A percentile compares a stretch with the other conserved stretches of the same genome.
Conservation (phyloP, 148 eudicot genomes). For the Vaccinium vitisidaea region DNA sequence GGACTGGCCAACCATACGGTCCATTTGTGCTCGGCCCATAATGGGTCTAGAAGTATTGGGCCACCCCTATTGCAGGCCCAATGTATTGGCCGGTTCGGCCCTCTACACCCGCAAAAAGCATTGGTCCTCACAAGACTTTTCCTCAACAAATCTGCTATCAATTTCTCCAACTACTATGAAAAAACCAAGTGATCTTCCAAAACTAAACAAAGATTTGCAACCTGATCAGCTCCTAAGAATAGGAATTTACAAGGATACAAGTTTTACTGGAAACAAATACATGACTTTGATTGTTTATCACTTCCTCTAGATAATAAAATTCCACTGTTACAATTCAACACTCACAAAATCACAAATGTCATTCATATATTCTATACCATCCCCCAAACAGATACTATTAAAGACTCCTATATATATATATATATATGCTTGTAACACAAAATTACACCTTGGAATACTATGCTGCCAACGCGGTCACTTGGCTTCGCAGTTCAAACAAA, state of each 20-base stretch:
- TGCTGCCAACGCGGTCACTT: slow-evolving; percentile 18
- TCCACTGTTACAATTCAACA: slow-evolving; percentile 6
- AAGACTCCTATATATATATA: neutral
- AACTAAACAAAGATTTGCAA: neutral
- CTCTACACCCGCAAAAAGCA: neutral
- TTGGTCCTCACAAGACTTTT: neutral
- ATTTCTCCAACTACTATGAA: neutral
- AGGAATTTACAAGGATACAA: neutral
- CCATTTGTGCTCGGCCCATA: too few species aligned
- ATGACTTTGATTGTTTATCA: neutral
- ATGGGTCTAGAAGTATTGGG: too few species aligned
- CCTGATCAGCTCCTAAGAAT: neutral
- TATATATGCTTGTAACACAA: neutral
- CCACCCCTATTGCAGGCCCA: too few species aligned
- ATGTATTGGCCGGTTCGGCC: too few species aligned
- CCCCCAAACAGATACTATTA: slow-evolving; percentile 5
- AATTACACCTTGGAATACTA: neutral
- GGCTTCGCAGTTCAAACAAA: neutral
- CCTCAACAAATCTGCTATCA: neutral
- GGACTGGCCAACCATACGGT: too few species aligned
- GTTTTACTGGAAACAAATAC: neutral
- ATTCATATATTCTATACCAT: slow-evolving; percentile 9
- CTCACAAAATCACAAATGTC: slow-evolving; percentile 11
- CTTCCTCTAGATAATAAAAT: neutral
- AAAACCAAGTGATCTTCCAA: neutral